A percentile compares a stretch with the other conserved stretches of the same genome.
Conservation (phyloP, 768 basidiomycete species). For the Rhizopogon roseolus region DNA sequence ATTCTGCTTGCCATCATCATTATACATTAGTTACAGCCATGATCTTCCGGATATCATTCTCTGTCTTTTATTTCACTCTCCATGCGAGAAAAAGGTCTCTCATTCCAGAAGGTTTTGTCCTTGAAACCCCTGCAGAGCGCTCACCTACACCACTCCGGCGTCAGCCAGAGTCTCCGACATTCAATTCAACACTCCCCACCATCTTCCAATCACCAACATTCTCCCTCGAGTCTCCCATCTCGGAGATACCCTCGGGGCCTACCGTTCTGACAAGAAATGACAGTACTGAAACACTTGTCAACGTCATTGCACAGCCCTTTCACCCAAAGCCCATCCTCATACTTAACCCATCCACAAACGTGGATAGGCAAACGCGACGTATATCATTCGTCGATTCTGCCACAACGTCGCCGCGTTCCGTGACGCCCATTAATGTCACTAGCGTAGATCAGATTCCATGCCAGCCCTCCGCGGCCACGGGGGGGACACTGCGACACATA, state of each 20-base stretch:
- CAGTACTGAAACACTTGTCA: not conserved
- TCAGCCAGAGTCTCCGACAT: not conserved
- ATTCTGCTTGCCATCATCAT: not conserved
- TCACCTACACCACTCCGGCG: too few species aligned
- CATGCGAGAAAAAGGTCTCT: not conserved
- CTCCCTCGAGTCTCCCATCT: not conserved
- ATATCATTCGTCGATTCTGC: not conserved
- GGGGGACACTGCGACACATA: not conserved
- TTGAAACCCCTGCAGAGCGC: not conserved
- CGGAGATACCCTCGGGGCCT: not conserved
- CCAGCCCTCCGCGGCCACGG: not conserved
- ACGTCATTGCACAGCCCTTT: not conserved
- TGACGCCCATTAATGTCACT: not conserved
- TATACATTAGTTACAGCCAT: not conserved
- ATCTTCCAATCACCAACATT: not conserved
- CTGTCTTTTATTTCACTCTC: not conserved
- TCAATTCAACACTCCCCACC: not conserved
- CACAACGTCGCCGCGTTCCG: not conserved
- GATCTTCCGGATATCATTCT: not conserved
- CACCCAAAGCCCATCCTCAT: not conserved
- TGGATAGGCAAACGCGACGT: not conserved
- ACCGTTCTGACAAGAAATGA: not conserved
- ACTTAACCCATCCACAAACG: not conserved
- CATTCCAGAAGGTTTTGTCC: not conserved
- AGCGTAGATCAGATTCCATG: not conserved